Percentiles rank a stretch among this genome's conserved stretches.
Conservation (phyloP, 208 protist genomes). For the Novymonas esmeraldas region DNA sequence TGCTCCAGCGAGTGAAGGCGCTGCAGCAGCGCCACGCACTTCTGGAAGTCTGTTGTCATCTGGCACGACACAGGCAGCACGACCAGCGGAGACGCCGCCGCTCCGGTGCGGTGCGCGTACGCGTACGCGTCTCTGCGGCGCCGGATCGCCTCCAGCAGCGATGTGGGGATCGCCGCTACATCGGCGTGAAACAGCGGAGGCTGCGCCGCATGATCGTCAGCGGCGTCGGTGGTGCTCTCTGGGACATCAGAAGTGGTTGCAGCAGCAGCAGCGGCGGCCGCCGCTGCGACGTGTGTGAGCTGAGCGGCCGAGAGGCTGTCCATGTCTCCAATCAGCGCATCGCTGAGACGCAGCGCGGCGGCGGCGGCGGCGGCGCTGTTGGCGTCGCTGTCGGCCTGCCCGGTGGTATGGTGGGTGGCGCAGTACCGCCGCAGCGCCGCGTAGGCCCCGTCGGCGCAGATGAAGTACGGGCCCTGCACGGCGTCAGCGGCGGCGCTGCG, state of each 20-base stretch:
- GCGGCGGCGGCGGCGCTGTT: neutral
- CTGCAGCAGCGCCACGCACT: constrained; percentile 54
- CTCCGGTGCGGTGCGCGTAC: neutral
- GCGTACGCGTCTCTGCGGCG: constrained; percentile 16
- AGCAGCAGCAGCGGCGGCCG: neutral
- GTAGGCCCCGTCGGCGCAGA: constrained; percentile 79
- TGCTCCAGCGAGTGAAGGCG: constrained; percentile 26
- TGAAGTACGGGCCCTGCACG: constrained; percentile 44
- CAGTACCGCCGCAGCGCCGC: constrained; percentile 42
- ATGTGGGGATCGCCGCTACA: constrained; percentile 38
- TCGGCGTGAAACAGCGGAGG: constrained; percentile 21
- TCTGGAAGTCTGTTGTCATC: constrained; percentile 84
- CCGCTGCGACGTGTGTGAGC: neutral
- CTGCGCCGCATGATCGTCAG: neutral
- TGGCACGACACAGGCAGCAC: constrained; percentile 68
- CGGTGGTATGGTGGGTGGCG: neutral
- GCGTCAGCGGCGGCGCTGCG: constrained; percentile 10
- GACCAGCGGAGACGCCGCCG: constrained; percentile 11
- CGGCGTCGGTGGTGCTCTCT: too few species aligned
- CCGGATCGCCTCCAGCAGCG: constrained; percentile 40
- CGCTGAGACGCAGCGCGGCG: constrained; percentile 26
- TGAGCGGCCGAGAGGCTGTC: constrained; percentile 36
- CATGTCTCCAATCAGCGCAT: constrained; percentile 57
- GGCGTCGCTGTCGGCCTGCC: neutral
- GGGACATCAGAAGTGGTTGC: too few species aligned